These are phyloP conservation scores for Aspergillus cavernicola DNA, from an alignment of 495 filamentous ascomycete genomes.

Conservation along the genomic window DNA sequence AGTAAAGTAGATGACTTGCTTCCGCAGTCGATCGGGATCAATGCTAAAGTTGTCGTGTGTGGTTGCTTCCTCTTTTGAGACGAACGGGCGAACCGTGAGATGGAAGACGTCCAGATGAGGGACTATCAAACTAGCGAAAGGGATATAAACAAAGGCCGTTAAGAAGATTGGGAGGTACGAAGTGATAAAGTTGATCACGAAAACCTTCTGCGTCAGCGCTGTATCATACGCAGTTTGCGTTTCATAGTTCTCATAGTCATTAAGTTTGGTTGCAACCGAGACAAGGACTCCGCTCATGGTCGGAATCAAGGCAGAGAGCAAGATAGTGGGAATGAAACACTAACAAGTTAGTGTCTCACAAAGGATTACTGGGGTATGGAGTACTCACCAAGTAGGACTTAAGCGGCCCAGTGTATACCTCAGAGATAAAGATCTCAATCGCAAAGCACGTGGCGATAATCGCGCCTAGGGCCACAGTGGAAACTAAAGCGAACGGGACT, in stretches of 20 bases:
- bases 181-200: constrained; percentile 95
- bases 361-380: not conserved
- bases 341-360: constrained; percentile 38
- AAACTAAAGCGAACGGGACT: constrained; percentile 79
- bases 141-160: constrained; percentile 95
- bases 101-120: constrained; percentile 88
- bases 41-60: constrained; percentile 66
- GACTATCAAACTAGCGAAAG: constrained; percentile 81
- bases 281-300: constrained; percentile 74
- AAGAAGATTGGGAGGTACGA: constrained; percentile 91
- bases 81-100: constrained; percentile 70
- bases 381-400: constrained; percentile 72
- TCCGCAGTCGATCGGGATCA: constrained; percentile 77
- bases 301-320: constrained; percentile 78
- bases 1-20: constrained; percentile 96
- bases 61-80: constrained; percentile 61
- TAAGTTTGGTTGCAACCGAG: constrained; percentile 72
- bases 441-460: constrained; percentile 85
- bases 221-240: constrained; percentile 74
- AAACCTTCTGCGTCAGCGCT: constrained; percentile 83
- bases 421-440: constrained; percentile 93
- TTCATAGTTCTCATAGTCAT: constrained; percentile 88
- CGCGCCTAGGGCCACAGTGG: constrained; percentile 64
- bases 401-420: constrained; percentile 88
- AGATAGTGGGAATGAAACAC: constrained; percentile 83